Conservation (phyloP, 805 yeast species). For the Wickerhamiella nectarea region DNA sequence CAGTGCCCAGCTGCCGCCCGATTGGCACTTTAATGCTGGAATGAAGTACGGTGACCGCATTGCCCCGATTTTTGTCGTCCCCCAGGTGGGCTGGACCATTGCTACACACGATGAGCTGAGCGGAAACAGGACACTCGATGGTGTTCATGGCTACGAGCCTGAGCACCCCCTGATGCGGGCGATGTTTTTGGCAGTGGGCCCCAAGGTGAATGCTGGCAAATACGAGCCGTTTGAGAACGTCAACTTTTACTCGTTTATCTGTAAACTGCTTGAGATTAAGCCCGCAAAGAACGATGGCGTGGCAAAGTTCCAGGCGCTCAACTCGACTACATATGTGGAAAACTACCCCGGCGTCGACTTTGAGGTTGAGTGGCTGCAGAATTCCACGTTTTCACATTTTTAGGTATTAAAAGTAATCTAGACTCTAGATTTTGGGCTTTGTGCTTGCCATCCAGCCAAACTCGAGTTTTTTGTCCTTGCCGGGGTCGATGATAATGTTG, state of each 20-base stretch:
- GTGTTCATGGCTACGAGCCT: slow-evolving; percentile 78
- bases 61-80: slow-evolving; percentile 79
- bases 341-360: slow-evolving; percentile 25
- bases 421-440: slow-evolving; percentile 23
- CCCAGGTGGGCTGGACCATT: slow-evolving; percentile 66
- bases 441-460: slow-evolving; percentile 60
- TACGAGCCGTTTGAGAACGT: slow-evolving; percentile 56
- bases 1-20: slow-evolving; percentile 40
- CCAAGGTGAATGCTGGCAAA: slow-evolving; percentile 40
- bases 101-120: slow-evolving; percentile 45
- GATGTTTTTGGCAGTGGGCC: slow-evolving; percentile 66
- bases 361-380: slow-evolving; percentile 18
- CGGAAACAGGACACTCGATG: slow-evolving; percentile 40
- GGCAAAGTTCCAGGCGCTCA: slow-evolving; percentile 17
- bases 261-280: slow-evolving; percentile 42
- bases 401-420: neutral
- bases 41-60: slow-evolving; percentile 42
- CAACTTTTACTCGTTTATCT: slow-evolving; percentile 60
- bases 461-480: slow-evolving; percentile 38
- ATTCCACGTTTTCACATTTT: slow-evolving; percentile 21
- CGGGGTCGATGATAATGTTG: slow-evolving; percentile 51
- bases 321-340: slow-evolving; percentile 20
- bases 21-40: slow-evolving; percentile 32
- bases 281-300: slow-evolving; percentile 52
- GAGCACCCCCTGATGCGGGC: slow-evolving; percentile 73